Evolutionary conservation across 2,329 filamentous ascomycete species (phyloP), one percentile per base, ranked within the genome.

Genomic region (Raffaelea albimanens): DNA sequence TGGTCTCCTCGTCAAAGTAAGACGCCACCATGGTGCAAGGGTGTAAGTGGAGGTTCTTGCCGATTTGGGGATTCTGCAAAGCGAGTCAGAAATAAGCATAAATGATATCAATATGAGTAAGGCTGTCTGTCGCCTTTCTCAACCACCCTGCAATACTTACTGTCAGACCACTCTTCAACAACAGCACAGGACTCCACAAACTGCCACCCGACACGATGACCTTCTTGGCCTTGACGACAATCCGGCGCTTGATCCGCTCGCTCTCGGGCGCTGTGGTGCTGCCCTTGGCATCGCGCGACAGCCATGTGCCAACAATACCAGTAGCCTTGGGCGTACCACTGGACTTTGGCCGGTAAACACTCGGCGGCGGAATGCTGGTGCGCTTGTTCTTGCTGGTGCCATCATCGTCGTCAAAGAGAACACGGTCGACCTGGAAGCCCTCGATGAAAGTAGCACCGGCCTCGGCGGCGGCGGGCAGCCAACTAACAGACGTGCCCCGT

Each of bases 401-500:
- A 11, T 59, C 61, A 4, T 59, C 59, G 14, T 74, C 68, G 20
- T 81, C 77, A 60, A 95, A 95, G 0, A 85, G 54, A 16, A 96
- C 70, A 50, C 75, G 75, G 13, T 86, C 76, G 0, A 82, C 85
- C 19, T 80, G 65, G 57, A 93, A 87, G 0, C 89, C 89, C 68
- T 96, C 88, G 49, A 94, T 76, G 60, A 95, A 95, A 53, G 76
- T 71, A 1, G 89, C 86, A 0, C 89, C 89, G 1, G 85, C 80
- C 45, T 74, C 73, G 1, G 82, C 84, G 2, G 91, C 89, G 56
- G 89, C 87, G 0, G 86, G 86, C 14, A 96, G 69, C 72, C 81
- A 96, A 7, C 79, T 80, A 21, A 86, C 80, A 0, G 78, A 76
- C 0, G 90, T 85, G 0, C 90, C 88, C 62, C 85, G 82, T 67